Conservation (phyloP, 805 yeast genomes). For the Candida michaelii region DNA sequence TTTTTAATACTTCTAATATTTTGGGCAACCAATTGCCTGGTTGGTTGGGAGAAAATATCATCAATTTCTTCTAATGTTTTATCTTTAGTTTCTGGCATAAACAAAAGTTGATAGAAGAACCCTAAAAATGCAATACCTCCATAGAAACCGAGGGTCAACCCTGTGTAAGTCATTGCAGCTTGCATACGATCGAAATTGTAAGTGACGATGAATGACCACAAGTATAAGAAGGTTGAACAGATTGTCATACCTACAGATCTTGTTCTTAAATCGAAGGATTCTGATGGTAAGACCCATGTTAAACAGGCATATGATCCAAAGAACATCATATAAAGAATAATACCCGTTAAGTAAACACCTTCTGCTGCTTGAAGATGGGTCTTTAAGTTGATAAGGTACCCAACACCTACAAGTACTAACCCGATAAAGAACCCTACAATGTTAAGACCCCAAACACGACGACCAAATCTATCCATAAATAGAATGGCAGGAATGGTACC, state of each 20-base stretch:
- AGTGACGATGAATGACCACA: constrained; percentile 64
- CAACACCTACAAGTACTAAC: constrained; percentile 57
- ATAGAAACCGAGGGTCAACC: constrained; percentile 63
- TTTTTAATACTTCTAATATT: constrained; percentile 33
- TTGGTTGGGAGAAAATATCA: constrained; percentile 48
- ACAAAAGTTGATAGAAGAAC: constrained; percentile 48
- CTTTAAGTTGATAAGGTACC: constrained; percentile 43
- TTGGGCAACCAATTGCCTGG: constrained; percentile 35
- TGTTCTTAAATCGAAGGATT: constrained; percentile 56
- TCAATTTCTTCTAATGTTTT: constrained; percentile 73
- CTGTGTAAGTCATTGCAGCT: constrained; percentile 57
- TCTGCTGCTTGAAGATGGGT: constrained; percentile 48
- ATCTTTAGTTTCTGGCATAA: constrained; percentile 72
- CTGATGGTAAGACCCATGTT: constrained; percentile 71
- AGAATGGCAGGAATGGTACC: constrained; percentile 68
- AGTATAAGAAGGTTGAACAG: constrained; percentile 52
- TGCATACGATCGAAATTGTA: constrained; percentile 62
- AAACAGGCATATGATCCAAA: constrained; percentile 66
- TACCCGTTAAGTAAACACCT: constrained; percentile 62
- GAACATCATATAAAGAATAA: constrained; percentile 62
- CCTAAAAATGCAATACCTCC: constrained; percentile 67
- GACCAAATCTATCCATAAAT: constrained; percentile 57
- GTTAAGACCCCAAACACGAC: constrained; percentile 61
- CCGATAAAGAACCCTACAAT: constrained; percentile 61
- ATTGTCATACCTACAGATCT: constrained; percentile 68